These are phyloP conservation scores for Agapanthus africanus DNA, from an alignment of 106 monocot species.

Conservation along the genomic window DNA sequence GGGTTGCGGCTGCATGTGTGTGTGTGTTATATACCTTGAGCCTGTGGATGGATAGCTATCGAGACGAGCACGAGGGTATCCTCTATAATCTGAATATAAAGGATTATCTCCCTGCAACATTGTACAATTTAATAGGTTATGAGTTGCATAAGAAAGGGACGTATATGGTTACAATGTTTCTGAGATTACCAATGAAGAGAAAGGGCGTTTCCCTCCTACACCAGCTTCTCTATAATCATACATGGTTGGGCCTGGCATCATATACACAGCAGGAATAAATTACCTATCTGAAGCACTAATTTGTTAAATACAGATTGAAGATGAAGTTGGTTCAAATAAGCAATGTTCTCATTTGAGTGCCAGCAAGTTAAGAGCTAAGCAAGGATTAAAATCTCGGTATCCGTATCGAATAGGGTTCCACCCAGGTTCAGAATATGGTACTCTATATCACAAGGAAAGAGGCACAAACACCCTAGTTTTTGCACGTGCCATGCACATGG, in stretches of 20 bases:
- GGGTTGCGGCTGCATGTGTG: no score
- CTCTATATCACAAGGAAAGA: no score
- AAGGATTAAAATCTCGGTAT: no score
- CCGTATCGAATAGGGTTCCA: no score
- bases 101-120: constrained; percentile 29
- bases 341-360: no score
- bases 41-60: constrained; percentile 28
- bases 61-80: constrained; percentile 34
- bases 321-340: no score
- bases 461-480: no score
- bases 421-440: no score
- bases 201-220: constrained; percentile 30
- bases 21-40: constrained; percentile 34
- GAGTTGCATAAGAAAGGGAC: not conserved
- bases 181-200: constrained; percentile 27
- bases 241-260: constrained; percentile 15
- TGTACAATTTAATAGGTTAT: not conserved
- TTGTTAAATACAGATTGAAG: not conserved
- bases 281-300: not conserved
- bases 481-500: no score
- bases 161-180: no score
- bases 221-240: constrained; percentile 23
- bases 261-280: not conserved
- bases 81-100: constrained; percentile 34
- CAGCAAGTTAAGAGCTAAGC: no score